Base-by-base conservation (phyloP, 768 basidiomycete genomes). In the Asterophora parasitica region DNA sequence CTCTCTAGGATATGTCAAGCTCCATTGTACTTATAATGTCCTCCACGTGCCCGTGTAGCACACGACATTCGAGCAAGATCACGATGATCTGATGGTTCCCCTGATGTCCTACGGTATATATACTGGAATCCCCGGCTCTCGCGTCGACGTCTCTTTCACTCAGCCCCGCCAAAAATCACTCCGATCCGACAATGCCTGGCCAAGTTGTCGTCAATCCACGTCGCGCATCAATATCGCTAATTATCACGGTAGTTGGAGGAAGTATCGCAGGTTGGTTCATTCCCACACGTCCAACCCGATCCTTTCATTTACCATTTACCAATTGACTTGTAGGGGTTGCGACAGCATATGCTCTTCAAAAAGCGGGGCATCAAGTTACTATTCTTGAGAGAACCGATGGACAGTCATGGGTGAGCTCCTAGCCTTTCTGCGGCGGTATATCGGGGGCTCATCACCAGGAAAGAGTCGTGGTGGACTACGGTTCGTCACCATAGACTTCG, bases 351-450 rank as follows among this genome's bases (percentile, higher is more conserved):
- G 67, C 76, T 12, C 67, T 85, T 34, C 70, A 70, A 37, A 73
- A 71, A 54, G 75, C 75, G 5, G 83, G 83, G 5, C 83, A 85
- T 62, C 64, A 68, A 27, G 82, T 83, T n/a, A 65, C 73, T 2
- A 72, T 85, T 2, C 60, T 84, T 16, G 83, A 85, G 58, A 65
- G 70, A 49, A 63, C 61, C 13, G 66, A 70, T 46, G 73, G 72
- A 12, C 66, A 66, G n/a, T 60, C 67, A n/a, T 65, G 58, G 55
- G 73, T 74, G 55, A 53, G 71, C 57, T n/a, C 2, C 44, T 11
- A 37, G 20, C 17, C 30, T 40, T 19, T 12, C 12, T 20, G 17
- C 30, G 27, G 12, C 27, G 32, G 7, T 8, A 27, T 7, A 10
- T 39, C 40, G 23, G 31, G n/a, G 41, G 32, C 39, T 48, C 32